These are phyloP conservation scores for Suhomyces panamericanus DNA, from an alignment of 1,139 yeast genomes.

Conservation along the genomic window DNA sequence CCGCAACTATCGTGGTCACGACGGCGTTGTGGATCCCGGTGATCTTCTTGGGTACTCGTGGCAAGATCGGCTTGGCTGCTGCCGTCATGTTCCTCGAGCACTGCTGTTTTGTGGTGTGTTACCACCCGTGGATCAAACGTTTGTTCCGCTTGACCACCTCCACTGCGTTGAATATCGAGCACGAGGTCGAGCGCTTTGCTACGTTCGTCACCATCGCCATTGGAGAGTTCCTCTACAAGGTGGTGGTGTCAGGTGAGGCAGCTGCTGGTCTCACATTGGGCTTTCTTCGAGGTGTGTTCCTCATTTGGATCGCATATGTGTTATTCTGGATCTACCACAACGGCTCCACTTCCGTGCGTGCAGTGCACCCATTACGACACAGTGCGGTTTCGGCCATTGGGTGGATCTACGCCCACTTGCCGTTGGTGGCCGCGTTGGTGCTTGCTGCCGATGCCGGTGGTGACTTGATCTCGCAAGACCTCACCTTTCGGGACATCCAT, in stretches of 20 bases:
- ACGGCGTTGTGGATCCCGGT: constrained; percentile 48
- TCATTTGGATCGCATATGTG: constrained; percentile 51
- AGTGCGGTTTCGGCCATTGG: constrained; percentile 46
- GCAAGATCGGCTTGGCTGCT: constrained; percentile 49
- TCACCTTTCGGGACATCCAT: constrained; percentile 1
- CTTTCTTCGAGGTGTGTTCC: constrained; percentile 50
- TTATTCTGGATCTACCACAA: constrained; percentile 56
- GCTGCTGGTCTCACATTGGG: constrained; percentile 48
- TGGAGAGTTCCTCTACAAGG: constrained; percentile 61
- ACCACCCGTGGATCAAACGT: constrained; percentile 51
- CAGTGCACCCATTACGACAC: constrained; percentile 58
- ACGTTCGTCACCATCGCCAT: constrained; percentile 64
- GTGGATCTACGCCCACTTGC: constrained; percentile 55
- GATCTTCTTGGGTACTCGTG: constrained; percentile 45
- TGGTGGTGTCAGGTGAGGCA: constrained; percentile 53
- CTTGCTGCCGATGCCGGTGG: constrained; percentile 67
- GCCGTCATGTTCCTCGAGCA: constrained; percentile 47
- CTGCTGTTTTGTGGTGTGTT: constrained; percentile 29
- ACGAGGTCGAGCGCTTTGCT: constrained; percentile 61
- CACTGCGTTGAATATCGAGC: constrained; percentile 66
- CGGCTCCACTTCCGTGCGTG: constrained; percentile 51
- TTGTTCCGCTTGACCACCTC: constrained; percentile 44
- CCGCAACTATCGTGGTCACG: constrained; percentile 32
- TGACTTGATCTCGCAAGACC: constrained; percentile 32
- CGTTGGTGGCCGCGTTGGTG: constrained; percentile 51